Conservation (phyloP, 169 alveolate genomes). For the Plasmodium fragile region DNA sequence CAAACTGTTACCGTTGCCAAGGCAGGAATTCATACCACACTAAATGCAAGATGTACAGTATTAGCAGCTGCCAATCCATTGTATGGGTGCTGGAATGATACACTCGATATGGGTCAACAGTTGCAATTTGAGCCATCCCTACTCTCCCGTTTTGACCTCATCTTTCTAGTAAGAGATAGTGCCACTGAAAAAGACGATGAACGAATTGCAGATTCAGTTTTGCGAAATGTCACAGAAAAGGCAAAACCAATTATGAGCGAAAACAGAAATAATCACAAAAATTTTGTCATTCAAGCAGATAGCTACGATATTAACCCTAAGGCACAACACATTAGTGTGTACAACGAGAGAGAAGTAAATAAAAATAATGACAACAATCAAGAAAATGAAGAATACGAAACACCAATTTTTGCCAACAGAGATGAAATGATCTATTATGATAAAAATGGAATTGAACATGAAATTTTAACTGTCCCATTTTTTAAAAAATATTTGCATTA, state of each 20-base stretch:
- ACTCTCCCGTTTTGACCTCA: constrained; percentile 96
- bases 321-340: constrained; percentile 74
- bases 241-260: constrained; percentile 82
- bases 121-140: constrained; percentile 98
- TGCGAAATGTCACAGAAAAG: constrained; percentile 85
- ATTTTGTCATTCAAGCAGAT: constrained; percentile 84
- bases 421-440: constrained; percentile 84
- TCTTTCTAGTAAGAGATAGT: constrained; percentile 91
- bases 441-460: constrained; percentile 82
- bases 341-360: constrained; percentile 63
- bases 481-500: constrained; percentile 84
- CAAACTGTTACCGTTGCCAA: constrained; percentile 98
- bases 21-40: constrained; percentile 98
- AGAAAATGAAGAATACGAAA: constrained; percentile 78
- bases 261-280: constrained; percentile 65
- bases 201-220: constrained; percentile 84
- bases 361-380: constrained; percentile 73
- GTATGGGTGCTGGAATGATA: constrained; percentile 96
- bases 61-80: constrained; percentile 99
- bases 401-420: constrained; percentile 79
- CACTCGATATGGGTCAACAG: constrained; percentile 92
- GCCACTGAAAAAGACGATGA: constrained; percentile 86
- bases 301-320: constrained; percentile 82
- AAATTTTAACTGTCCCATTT: constrained; percentile 80
- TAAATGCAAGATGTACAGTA: constrained; percentile 98